Percentiles rank a stretch among this genome's conserved stretches.
phyloP scores from a whole-genome alignment of 345 rosid species.

The Lumnitzera littorea region DNA sequence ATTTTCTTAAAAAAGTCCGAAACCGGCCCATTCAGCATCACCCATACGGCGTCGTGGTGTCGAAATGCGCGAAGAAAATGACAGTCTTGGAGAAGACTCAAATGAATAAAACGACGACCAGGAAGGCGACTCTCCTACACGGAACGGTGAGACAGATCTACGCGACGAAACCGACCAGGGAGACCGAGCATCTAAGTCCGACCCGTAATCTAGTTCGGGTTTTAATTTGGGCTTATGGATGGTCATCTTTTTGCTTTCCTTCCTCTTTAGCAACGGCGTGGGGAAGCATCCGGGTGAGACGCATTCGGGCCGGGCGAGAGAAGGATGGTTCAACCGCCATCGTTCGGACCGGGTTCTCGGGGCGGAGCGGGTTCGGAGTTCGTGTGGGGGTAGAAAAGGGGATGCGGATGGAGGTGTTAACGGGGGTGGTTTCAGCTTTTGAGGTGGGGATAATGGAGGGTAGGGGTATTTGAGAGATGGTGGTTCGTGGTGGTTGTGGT shows the following conservation, averaged over 20 bases:
- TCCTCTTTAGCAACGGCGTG: constrained; percentile 33
- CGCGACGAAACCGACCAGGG: constrained; percentile 58
- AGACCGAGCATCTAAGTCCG: constrained; percentile 37
- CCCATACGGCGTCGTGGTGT: constrained; percentile 47
- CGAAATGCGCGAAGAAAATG: constrained; percentile 37
- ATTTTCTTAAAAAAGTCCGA: constrained; percentile 49
- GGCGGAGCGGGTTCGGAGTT: constrained; percentile 40
- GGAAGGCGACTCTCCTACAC: constrained; percentile 51
- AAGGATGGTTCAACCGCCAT: constrained; percentile 39
- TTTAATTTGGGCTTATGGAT: constrained; percentile 11
- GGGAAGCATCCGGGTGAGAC: constrained; percentile 72
- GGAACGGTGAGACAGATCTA: constrained; percentile 44
- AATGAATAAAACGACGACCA: constrained; percentile 29
- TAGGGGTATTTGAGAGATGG: constrained; percentile 7
- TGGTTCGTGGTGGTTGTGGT: constrained; percentile 12
- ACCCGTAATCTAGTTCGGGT: constrained; percentile 25
- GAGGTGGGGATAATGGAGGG: constrained; percentile 15
- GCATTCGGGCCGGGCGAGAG: constrained; percentile 24
- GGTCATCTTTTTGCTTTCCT: constrained; percentile 28
- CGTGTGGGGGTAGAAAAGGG: constrained; percentile 18
- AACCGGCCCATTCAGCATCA: constrained; percentile 67
- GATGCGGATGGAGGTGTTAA: constrained; percentile 56
- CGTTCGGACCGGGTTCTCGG: constrained; percentile 54
- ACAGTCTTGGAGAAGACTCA: constrained; percentile 10
- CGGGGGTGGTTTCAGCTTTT: constrained; percentile 62